Percentiles rank a stretch among this genome's conserved stretches.
These are phyloP conservation scores for Sugiyamaella paludigena DNA, from an alignment of 1,139 yeast species.

Conservation along the genomic window DNA sequence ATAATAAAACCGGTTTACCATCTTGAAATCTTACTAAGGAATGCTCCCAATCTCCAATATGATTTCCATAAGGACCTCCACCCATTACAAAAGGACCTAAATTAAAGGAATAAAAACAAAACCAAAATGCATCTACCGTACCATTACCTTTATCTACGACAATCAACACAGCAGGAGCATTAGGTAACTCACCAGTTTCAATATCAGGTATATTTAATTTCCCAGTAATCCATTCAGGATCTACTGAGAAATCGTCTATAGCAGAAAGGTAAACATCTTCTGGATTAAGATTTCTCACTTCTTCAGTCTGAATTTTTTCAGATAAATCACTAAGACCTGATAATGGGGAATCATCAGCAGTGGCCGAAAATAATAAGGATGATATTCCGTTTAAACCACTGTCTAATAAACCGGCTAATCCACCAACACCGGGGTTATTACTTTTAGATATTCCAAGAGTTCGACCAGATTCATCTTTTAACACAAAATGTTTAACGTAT, in stretches of 20 bases:
- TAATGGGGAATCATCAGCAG: conserved; percentile 2
- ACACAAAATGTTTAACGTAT: conserved; percentile 59
- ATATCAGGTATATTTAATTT: conserved; percentile 61
- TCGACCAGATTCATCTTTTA: conserved; percentile 26
- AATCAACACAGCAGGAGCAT: conserved; percentile 79
- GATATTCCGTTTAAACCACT: too few relatives aligned
- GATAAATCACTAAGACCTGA: conserved; percentile 15
- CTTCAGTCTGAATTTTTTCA: conserved; percentile 4
- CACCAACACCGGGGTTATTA: too few relatives aligned
- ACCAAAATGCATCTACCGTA: conserved; percentile 93
- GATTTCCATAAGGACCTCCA: conserved; percentile 94
- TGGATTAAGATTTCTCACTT: conserved; percentile 23
- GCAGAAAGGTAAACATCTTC: conserved; percentile 56
- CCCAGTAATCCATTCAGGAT: conserved; percentile 90
- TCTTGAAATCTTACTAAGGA: conserved; percentile 78
- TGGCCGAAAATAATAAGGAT: background rate
- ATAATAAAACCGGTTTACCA: conserved; percentile 81
- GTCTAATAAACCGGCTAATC: too few relatives aligned
- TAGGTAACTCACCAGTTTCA: conserved; percentile 62
- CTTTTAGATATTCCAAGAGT: background rate
- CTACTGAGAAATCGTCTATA: conserved; percentile 63
- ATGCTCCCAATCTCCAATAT: conserved; percentile 98
- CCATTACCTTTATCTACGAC: conserved; percentile 93
- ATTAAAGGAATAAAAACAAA: conserved; percentile 90
- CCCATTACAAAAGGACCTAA: conserved; percentile 98